Conservation (phyloP, 2,329 filamentous ascomycete species). For the Cladosporium sp. region DNA sequence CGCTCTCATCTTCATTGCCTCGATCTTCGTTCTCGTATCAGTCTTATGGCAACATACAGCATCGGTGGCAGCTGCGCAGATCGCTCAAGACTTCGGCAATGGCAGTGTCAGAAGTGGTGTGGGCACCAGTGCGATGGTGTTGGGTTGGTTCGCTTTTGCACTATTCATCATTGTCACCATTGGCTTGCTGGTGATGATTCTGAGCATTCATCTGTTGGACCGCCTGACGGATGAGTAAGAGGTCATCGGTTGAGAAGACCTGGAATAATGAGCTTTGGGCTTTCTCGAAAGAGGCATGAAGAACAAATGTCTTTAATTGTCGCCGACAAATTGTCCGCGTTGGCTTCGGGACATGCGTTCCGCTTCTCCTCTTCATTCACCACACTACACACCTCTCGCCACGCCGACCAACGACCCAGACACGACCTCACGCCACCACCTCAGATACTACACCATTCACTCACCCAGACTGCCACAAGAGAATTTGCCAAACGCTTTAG, state of each 20-base stretch:
- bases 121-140: conserved; percentile 91
- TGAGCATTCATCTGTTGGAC: conserved; percentile 81
- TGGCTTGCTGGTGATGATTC: conserved; percentile 90
- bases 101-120: conserved; percentile 84
- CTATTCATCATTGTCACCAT: conserved; percentile 94
- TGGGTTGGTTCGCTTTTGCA: conserved; percentile 97
- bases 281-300: background rate
- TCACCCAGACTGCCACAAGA: background rate
- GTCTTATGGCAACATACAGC: conserved; percentile 92
- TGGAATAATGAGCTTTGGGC: background rate
- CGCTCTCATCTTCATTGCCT: conserved; percentile 78
- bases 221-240: conserved; percentile 52
- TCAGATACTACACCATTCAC: background rate
- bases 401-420: conserved; percentile 1
- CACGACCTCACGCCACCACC: conserved; percentile 15
- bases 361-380: background rate
- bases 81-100: conserved; percentile 90
- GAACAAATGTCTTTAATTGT: background rate
- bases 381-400: background rate
- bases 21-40: conserved; percentile 65
- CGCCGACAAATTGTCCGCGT: background rate
- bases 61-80: conserved; percentile 89
- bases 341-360: background rate
- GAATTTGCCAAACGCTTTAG: background rate
- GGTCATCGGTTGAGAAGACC: background rate